phyloP scores from a whole-genome alignment of 1,284 basidiomycete genomes.

The Leccinum subfulvum region DNA sequence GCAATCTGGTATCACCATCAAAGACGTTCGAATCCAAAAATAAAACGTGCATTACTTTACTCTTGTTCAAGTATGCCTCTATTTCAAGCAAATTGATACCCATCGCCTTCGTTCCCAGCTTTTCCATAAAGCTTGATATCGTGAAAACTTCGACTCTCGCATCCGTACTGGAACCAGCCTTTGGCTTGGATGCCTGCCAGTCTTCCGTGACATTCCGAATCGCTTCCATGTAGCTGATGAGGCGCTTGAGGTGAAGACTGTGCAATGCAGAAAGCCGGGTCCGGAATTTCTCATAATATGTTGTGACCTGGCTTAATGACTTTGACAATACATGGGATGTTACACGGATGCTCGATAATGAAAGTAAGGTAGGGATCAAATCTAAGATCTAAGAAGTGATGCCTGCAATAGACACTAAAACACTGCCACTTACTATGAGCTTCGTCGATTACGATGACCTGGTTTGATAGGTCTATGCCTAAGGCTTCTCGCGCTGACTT shows the following conservation, averaged over 20 bases:
- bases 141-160: constrained; percentile 59
- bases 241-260: constrained; percentile 77
- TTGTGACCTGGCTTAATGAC: constrained; percentile 76
- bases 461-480: constrained; percentile 78
- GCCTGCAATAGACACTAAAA: neutral
- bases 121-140: constrained; percentile 60
- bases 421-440: constrained; percentile 77
- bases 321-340: constrained; percentile 56
- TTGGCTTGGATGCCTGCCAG: constrained; percentile 38
- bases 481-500: constrained; percentile 84
- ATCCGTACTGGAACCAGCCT: constrained; percentile 14
- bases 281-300: constrained; percentile 80
- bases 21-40: neutral
- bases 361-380: constrained; percentile 84
- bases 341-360: constrained; percentile 77
- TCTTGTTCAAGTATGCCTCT: constrained; percentile 79
- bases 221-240: constrained; percentile 71
- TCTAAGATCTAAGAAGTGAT: constrained; percentile 62
- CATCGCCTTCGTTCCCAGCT: constrained; percentile 66
- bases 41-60: constrained; percentile 60
- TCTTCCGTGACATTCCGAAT: constrained; percentile 59
- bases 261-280: constrained; percentile 74
- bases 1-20: constrained; percentile 48
- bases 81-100: constrained; percentile 83
- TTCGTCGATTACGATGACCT: constrained; percentile 92